Evolutionary conservation across 257 asterid species (phyloP), one percentile per base, ranked within the genome.

Genomic region (Solanum ossicruentum): DNA sequence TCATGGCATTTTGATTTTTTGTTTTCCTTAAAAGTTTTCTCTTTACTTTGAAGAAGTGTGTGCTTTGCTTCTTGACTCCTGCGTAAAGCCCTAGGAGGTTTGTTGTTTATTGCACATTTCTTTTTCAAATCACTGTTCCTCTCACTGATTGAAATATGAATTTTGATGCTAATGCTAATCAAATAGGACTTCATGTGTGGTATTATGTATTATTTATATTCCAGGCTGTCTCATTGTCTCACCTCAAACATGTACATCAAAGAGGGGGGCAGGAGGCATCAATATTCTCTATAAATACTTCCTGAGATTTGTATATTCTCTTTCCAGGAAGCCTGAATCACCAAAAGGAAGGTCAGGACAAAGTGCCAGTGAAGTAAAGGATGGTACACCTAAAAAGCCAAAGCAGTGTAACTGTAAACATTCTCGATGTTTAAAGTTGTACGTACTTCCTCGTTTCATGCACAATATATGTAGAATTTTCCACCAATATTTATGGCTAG

Each of bases 361-460:
- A 87, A 90, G 77, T 86, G 61, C 71, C 55, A 82, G 81, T 90
- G 98, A 96, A 86, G 92, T 81, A 43, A 94, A 93, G 88, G 98
- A 96, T 81, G 97, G 93, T 80, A 96, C 99, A 52, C 98, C 99
- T 28, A 94, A 96, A 94, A 96, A 93, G 91, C 96, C 88, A 88
- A 96, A 96, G 87, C 99, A 93, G 90, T 96, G 99, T 83, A 96
- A 96, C 86, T 96, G 99, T 92, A 94, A 94, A 86, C 96, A 96
- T 87, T 96, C 99, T 2, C 91, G 95, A 78, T 96, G 99, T 90
- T 90, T 96, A 88, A 96, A 96, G 90, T 87, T 96, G 99, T 96
- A 92, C 93, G 99, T 83, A 88, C 32, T 84, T 88, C 52, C 70
- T 43, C 41, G 70, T 32, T 41, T 43, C 57, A n/a, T 75, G 65